Base-by-base conservation (phyloP, 495 filamentous ascomycete species). In the Collariella sp. region DNA sequence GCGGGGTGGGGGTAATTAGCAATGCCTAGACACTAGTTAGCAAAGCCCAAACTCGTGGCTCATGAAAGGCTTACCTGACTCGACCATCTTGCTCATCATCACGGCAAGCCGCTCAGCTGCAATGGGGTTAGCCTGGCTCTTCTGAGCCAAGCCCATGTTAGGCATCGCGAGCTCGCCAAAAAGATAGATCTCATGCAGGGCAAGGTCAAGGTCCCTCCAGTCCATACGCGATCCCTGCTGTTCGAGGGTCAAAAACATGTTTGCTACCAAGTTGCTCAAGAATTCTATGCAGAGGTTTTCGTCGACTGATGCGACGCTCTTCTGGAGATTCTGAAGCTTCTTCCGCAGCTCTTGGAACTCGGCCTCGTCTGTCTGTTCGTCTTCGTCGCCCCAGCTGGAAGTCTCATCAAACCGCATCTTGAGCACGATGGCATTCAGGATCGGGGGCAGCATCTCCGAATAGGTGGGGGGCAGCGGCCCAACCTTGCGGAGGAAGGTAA, bases 381-480 rank as follows among this genome's bases (percentile, higher is more conserved):
- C 91, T 63, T 96, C 93, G 41, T 88, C 84, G 20, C 90, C 91
- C 94, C 93, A 99, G 23, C 80, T 85, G 0, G 88, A 84, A 11
- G 93, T 95, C 63, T 95, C 90, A 61, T 97, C 94, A 63, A 93
- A 96, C 60, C 91, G 84, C 87, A 95, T 96, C 76, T 97, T 99
- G 19, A 79, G 71, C 50, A 97, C 84, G 52, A 96, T 91, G 12
- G 91, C 91, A 63, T 89, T 87, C 39, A 99, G 74, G 50, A 99
- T 87, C 0, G 88, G 84, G 13, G 85, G 83, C 9, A 99, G 76
- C 75, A 94, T 91, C 9, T 79, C 72, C 5, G 83, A 75, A 63
- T 94, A 90, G 34, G 82, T 78, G 33, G 78, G 67, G 7, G 84
- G 79, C 20, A 91, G 70, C 12, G 77, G 75, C 44, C 83, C 73